Conservation (phyloP, 768 basidiomycete genomes). For the Mycena vitilis region DNA sequence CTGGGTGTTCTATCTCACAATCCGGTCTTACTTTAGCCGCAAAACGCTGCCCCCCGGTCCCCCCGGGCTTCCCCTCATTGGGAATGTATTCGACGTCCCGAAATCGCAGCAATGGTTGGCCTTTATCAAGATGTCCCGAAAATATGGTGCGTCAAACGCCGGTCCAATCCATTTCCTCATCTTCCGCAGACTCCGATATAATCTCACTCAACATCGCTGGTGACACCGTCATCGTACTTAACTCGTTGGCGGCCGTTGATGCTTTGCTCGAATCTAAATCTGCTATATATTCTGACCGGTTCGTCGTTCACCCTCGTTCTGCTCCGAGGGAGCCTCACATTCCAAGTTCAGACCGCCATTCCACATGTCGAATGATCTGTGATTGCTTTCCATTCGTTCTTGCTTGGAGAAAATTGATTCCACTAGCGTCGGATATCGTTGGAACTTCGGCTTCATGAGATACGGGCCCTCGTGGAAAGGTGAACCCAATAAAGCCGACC, state of each 20-base stretch:
- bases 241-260: slow-evolving; percentile 6
- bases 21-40: background rate
- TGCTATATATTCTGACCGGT: slow-evolving; percentile 27
- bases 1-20: background rate
- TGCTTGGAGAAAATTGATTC: background rate
- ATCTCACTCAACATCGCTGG: slow-evolving; percentile 19
- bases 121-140: slow-evolving; percentile 13
- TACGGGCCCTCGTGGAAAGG: slow-evolving; percentile 16
- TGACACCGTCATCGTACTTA: slow-evolving; percentile 21
- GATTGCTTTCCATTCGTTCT: background rate
- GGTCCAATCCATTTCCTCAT: background rate
- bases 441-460: slow-evolving; percentile 17
- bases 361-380: slow-evolving; percentile 29
- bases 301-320: background rate
- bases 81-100: slow-evolving; percentile 11
- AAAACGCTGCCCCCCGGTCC: slow-evolving; percentile 19
- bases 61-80: slow-evolving; percentile 8
- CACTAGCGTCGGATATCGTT: slow-evolving; percentile 9
- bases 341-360: slow-evolving; percentile 11
- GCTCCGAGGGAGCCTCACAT: too few relatives aligned
- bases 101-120: slow-evolving; percentile 16
- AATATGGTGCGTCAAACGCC: slow-evolving; percentile 14
- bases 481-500: too few relatives aligned
- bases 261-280: slow-evolving; percentile 18
- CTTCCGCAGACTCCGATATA: slow-evolving; percentile 17